Evolutionary conservation across 148 eudicot species (phyloP), one percentile per base, ranked within the genome.

Genomic region (Amaranthus palmeri): DNA sequence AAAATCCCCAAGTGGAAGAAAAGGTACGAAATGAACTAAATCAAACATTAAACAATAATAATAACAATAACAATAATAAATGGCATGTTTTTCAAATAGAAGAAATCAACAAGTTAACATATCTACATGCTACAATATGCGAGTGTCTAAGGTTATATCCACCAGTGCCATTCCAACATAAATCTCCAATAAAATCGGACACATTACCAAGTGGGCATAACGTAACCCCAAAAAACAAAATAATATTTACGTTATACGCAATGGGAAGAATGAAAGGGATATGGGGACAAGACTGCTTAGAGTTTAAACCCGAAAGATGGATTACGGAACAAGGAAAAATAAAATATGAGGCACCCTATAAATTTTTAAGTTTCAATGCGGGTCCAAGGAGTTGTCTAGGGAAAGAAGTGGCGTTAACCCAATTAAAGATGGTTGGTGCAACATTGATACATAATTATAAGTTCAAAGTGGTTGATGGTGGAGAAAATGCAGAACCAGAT

Each of bases 261-360:
- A 83, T 83, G 85, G 85, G 72, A 0, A 73, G 85, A 62, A 69
- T 73, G 76, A 67, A 76, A 51, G 79, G 77, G 10, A 65, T 83
- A 58, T 83, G 85, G 85, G 85, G 85, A 14, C 72, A 73, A 0
- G 83, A 82, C 43, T 79, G 82, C 70, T 45, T 65, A 54, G 78
- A 79, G 70, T 82, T 79, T 61, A 82, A 82, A 76, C 85, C 85
- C 18, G 85, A 82, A 25, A 73, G 85, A 70, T 83, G 85, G 85
- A 79, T 83, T 13, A 72, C 80, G 1, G 66, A 67, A 58, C 72
- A 77, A 45, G 85, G 83, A 13, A 79, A 74, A 68, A 41, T 79
- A 55, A 83, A 74, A 46, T 80, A 83, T 6, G 85, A 83, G 76
- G 83, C 85, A 45, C 62, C 85, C 0, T 79, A 79, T 18, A 83